Percentiles rank a stretch among this genome's conserved stretches.
These are phyloP conservation scores for Hamamelis virginiana DNA, from an alignment of 164 flowering plant species.

Conservation along the genomic window DNA sequence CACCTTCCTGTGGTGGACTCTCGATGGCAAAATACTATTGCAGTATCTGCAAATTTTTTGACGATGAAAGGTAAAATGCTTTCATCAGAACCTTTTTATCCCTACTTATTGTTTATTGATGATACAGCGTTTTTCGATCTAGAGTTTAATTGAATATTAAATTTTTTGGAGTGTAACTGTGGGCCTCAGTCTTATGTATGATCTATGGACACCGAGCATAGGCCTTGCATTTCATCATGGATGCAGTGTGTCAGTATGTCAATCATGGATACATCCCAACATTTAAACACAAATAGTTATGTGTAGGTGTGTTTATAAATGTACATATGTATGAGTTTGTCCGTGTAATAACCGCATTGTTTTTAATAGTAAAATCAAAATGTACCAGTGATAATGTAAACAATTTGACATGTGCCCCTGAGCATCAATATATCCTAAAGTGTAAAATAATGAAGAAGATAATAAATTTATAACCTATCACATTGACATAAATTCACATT, in stretches of 20 bases:
- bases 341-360: no score
- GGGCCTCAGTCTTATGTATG: background rate
- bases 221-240: background rate
- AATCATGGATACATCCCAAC: no score
- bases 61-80: constrained; percentile 77
- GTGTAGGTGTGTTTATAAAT: no score
- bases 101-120: background rate
- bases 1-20: constrained; percentile 79
- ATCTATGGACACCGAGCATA: background rate
- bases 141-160: background rate
- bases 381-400: no score
- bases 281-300: no score
- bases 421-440: background rate
- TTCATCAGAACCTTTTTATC: background rate
- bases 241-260: no score
- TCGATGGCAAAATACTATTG: constrained; percentile 91
- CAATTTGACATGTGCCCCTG: background rate
- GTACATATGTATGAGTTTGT: no score
- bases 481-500: no score
- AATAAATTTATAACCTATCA: no score
- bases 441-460: no score
- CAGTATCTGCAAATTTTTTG: constrained; percentile 88
- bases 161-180: background rate
- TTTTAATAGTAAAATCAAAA: no score
- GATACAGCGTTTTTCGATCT: background rate